Evolutionary conservation across 805 yeast species (phyloP).

Genomic region (Scheffersomyces stipitis): DNA sequence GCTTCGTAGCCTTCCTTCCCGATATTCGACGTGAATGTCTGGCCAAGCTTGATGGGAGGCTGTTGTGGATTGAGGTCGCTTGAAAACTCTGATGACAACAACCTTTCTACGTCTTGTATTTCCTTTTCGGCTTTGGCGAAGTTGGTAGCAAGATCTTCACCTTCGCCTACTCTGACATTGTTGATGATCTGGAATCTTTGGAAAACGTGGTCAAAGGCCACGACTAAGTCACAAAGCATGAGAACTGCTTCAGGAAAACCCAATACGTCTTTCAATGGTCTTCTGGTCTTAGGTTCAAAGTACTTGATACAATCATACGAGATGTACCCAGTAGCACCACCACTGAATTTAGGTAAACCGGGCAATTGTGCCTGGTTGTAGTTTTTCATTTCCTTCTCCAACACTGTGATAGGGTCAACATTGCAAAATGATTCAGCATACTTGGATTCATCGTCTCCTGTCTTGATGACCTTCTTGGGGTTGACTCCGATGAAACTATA

Average conservation of each 20-base stretch:
- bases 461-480: constrained; percentile 78
- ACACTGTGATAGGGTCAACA: constrained; percentile 73
- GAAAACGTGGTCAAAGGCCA: constrained; percentile 92
- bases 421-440: constrained; percentile 37
- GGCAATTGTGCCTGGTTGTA: constrained; percentile 74
- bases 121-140: constrained; percentile 54
- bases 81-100: constrained; percentile 43
- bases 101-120: constrained; percentile 55
- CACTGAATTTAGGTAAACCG: constrained; percentile 79
- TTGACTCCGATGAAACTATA: constrained; percentile 87
- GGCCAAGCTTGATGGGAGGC: constrained; percentile 64
- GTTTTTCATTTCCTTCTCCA: constrained; percentile 70
- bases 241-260: constrained; percentile 87
- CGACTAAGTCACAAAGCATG: constrained; percentile 86
- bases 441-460: constrained; percentile 61
- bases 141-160: constrained; percentile 33
- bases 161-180: constrained; percentile 55
- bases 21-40: constrained; percentile 79
- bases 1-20: constrained; percentile 92
- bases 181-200: constrained; percentile 90
- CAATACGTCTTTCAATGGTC: constrained; percentile 73
- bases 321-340: constrained; percentile 96
- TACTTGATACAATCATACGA: constrained; percentile 96
- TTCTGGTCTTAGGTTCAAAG: constrained; percentile 88
- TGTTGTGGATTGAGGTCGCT: constrained; percentile 67